Evolutionary conservation across 768 basidiomycete genomes (phyloP).

Genomic region (Auricularia heimuer): DNA sequence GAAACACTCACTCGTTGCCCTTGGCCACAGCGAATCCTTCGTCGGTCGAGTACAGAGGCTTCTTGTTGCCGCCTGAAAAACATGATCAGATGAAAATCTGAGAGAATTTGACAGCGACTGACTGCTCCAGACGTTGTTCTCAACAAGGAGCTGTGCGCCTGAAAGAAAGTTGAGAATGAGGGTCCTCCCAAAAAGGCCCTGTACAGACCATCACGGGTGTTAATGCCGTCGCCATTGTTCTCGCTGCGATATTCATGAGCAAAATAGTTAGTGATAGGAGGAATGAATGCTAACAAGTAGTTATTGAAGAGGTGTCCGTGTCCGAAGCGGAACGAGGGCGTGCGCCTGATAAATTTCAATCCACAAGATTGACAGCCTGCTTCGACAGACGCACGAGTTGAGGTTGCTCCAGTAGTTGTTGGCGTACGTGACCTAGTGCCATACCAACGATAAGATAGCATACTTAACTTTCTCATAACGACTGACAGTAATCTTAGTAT

Average conservation of each 20-base stretch:
- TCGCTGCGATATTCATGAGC: neutral
- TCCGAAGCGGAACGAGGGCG: slow-evolving; percentile 11
- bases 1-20: slow-evolving; percentile 9
- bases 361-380: slow-evolving; percentile 24
- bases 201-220: slow-evolving; percentile 9
- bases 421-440: slow-evolving; percentile 22
- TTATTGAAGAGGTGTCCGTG: slow-evolving; percentile 9
- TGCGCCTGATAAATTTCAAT: slow-evolving; percentile 6
- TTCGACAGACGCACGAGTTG: slow-evolving; percentile 27
- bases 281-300: neutral
- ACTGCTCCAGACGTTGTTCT: slow-evolving; percentile 13
- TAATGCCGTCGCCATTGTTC: slow-evolving; percentile 9
- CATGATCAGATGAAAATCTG: too few relatives aligned
- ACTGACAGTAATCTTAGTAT: slow-evolving; percentile 29
- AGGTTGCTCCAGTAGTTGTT: slow-evolving; percentile 25
- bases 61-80: neutral
- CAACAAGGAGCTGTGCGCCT: slow-evolving; percentile 20
- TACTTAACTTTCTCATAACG: too few relatives aligned
- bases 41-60: slow-evolving; percentile 8
- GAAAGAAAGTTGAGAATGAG: too few relatives aligned
- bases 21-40: slow-evolving; percentile 8
- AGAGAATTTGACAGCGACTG: too few relatives aligned
- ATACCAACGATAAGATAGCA: too few relatives aligned
- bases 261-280: neutral
- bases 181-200: too few relatives aligned